Conservation (phyloP, 495 filamentous ascomycete species). For the Hypoxylon subgilvum region DNA sequence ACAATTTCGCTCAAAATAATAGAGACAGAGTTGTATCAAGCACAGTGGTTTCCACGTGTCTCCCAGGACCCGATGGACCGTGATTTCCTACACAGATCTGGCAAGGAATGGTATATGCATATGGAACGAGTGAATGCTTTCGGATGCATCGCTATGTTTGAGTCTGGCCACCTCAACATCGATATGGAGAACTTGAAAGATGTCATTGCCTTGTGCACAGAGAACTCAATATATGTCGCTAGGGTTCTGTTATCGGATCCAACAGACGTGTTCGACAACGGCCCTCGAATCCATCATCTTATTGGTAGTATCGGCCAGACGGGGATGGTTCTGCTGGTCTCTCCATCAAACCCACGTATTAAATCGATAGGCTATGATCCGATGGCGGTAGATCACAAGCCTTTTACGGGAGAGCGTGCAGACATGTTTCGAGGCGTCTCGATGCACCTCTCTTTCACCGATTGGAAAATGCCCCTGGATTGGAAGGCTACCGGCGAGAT, state of each 20-base stretch:
- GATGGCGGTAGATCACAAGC: constrained; percentile 34
- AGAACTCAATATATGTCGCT: constrained; percentile 44
- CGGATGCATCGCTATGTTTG: constrained; percentile 43
- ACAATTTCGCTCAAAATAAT: background rate
- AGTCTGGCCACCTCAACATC: constrained; percentile 37
- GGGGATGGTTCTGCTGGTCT: constrained; percentile 43
- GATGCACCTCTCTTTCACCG: constrained; percentile 52
- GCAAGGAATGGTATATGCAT: background rate
- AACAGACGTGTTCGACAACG: background rate
- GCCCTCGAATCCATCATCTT: constrained; percentile 27
- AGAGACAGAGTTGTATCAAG: background rate
- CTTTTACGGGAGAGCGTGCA: constrained; percentile 40
- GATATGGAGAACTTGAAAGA: constrained; percentile 26
- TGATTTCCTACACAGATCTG: too few relatives aligned
- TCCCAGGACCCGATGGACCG: too few relatives aligned
- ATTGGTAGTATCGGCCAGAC: constrained; percentile 46
- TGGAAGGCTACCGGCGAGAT: constrained; percentile 19
- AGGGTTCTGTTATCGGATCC: constrained; percentile 42
- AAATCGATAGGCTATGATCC: constrained; percentile 19
- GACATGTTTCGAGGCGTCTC: constrained; percentile 45
- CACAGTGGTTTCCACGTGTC: background rate
- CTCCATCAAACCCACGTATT: constrained; percentile 32
- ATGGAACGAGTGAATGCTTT: constrained; percentile 20
- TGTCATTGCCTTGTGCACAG: constrained; percentile 42
- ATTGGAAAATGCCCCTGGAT: constrained; percentile 37